Base-by-base conservation (phyloP, 1,139 yeast species). In the Torulaspora pretoriensis region DNA sequence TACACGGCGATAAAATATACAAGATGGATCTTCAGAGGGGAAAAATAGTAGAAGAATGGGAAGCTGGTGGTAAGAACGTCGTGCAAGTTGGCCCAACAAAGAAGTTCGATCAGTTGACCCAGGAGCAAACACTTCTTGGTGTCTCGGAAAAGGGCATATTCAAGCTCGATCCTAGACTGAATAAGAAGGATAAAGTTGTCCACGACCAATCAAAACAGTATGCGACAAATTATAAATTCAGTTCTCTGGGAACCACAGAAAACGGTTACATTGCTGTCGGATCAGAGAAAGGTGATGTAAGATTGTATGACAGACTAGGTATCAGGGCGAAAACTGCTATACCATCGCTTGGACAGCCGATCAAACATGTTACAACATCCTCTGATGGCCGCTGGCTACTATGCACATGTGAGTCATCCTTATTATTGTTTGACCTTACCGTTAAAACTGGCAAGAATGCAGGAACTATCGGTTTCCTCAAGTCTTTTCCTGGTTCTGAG, bases 21-120 rank as follows among this genome's bases (percentile, higher is more conserved):
- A 76, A 78, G 54, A 76, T 88, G 88, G 96, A 88, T 67, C 67
- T 89, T 46, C 85, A 77, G 56, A 75, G 80, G 46, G 96, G 96
- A 6, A 72, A 81, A 57, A 75, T 89, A 43, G 83, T 89, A 22
- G 96, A 88, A 57, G 94, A 86, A 62, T 88, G 95, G 95, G 68
- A 73, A 31, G 72, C 72, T 12, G 72, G 73, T 29, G 71, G 67
- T 27, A 63, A 74, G 6, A 70, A 81, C 19, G 69, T 81, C 23
- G 74, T 72, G 16, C 72, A 77, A 28, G 83, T 79, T 62, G 85
- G 83, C 2, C 90, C 95, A 6, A 71, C 78, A 13, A 67, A 74
- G 46, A 88, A 88, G 64, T 83, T 81, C 56, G 76, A 87, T 30
- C 95, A 83, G 60, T 68, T 83, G 60, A 78, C 90, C 0, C 74